Percentiles rank a stretch among this genome's conserved stretches.
phyloP scores from a whole-genome alignment of 805 yeast genomes.

The Candida gorgasii region DNA sequence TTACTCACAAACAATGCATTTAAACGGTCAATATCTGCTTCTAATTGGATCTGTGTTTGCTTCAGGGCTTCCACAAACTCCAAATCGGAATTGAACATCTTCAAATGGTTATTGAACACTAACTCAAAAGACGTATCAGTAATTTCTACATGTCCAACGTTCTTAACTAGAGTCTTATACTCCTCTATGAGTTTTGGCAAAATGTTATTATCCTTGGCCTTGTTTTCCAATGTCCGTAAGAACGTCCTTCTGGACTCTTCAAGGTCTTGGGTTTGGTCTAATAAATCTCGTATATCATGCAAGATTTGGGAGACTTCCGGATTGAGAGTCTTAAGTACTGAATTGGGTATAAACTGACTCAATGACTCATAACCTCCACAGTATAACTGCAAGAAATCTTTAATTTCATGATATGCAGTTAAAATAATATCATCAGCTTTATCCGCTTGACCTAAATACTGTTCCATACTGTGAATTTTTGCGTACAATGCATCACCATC shows the following conservation, averaged over 20 bases:
- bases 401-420: conserved; percentile 49
- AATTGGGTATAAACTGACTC: conserved; percentile 39
- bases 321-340: conserved; percentile 34
- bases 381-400: conserved; percentile 44
- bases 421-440: conserved; percentile 59
- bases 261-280: conserved; percentile 30
- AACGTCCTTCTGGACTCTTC: conserved; percentile 41
- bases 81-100: conserved; percentile 52
- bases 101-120: conserved; percentile 43
- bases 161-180: conserved; percentile 28
- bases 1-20: conserved; percentile 29
- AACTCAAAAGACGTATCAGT: conserved; percentile 32
- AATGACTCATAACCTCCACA: conserved; percentile 41
- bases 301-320: conserved; percentile 31
- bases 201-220: conserved; percentile 48
- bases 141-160: conserved; percentile 8
- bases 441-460: conserved; percentile 56
- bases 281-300: conserved; percentile 34
- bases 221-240: conserved; percentile 43
- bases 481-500: conserved; percentile 42
- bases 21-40: conserved; percentile 35
- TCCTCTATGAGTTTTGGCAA: conserved; percentile 54
- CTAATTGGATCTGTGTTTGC: conserved; percentile 33
- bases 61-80: conserved; percentile 43
- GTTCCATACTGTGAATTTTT: conserved; percentile 45